Evolutionary conservation across 208 protist species (phyloP).

Genomic region (Leishmania mexicana): DNA sequence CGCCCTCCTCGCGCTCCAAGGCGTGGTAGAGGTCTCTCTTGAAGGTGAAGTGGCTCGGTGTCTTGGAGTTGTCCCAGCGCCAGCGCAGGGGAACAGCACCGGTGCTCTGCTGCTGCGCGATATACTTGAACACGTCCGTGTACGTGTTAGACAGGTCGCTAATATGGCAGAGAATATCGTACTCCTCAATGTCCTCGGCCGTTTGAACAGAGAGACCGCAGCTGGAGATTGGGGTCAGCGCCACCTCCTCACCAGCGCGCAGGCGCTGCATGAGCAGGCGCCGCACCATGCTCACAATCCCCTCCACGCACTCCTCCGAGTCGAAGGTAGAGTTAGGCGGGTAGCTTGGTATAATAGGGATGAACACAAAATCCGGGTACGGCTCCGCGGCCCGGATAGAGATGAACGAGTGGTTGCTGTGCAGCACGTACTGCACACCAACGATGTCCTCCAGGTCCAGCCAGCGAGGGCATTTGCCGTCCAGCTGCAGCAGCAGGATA

Average conservation of each 20-base stretch:
- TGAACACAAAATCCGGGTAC: slow-evolving; percentile 51
- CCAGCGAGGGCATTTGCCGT: slow-evolving; percentile 53
- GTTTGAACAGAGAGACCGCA: slow-evolving; percentile 15
- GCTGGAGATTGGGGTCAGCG: slow-evolving; percentile 29
- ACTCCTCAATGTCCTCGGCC: slow-evolving; percentile 33
- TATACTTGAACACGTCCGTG: slow-evolving; percentile 48
- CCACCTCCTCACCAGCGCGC: slow-evolving; percentile 39
- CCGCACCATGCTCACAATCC: slow-evolving; percentile 44
- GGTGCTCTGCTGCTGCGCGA: slow-evolving; percentile 29
- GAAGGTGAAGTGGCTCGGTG: slow-evolving; percentile 48
- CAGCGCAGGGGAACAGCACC: slow-evolving; percentile 38
- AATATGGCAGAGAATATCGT: slow-evolving; percentile 44
- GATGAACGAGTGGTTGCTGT: slow-evolving; percentile 45
- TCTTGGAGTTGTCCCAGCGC: slow-evolving; percentile 54
- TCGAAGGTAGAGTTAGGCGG: slow-evolving; percentile 44
- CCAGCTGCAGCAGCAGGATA: slow-evolving; percentile 44
- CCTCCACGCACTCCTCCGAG: slow-evolving; percentile 42
- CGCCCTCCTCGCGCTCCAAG: slow-evolving; percentile 39
- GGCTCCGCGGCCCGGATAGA: slow-evolving; percentile 34
- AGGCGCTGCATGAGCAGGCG: slow-evolving; percentile 49
- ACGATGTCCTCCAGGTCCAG: slow-evolving; percentile 43
- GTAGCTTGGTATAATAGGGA: slow-evolving; percentile 47
- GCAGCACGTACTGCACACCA: slow-evolving; percentile 46
- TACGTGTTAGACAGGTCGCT: slow-evolving; percentile 28
- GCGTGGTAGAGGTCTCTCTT: slow-evolving; percentile 41